Evolutionary conservation across 352 stramenopile genomes (phyloP), one percentile per base, ranked within the genome.

Genomic region (Globisporangium megalacanthum): DNA sequence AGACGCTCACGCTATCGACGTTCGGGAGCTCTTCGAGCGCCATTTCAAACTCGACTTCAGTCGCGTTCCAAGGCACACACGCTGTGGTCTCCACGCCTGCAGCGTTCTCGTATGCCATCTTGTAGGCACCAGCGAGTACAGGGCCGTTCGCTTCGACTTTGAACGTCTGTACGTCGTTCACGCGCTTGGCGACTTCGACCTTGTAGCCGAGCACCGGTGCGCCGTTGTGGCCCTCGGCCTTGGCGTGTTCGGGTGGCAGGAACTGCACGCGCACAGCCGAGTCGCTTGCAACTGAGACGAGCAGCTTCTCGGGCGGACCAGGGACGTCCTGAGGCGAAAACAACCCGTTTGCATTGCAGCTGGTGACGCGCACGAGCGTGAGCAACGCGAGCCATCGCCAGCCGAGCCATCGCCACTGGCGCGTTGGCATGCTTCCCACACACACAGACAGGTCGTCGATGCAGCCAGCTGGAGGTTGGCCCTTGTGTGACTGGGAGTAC

Each of bases 171-270:
- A 90, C 83, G 13, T 84, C 73, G 48, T 88, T 61, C 37, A 93
- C 70, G 42, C 77, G 78, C n/a, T 62, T 67, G 6, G 83, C 81
- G 36, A 93, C 61, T 42, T 93, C 81, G 53, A 93, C 75, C 47
- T 83, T 87, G 66, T 93, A 93, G 0, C 81, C 81, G 11, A 93
- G 61, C 45, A 93, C 78, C 1, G 81, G 81, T 1, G 79, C 77
- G 19, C 79, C 79, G 56, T 88, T 87, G 60, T 80, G 75, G 35
- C 77, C 77, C 56, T 91, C 81, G 41, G 76, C 74, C 50, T 84
- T 92, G 51, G 69, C 69, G 14, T 73, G 60, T 47, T 74, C 64
- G 0, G 82, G 79, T 15, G 77, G 73, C 20, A 78, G 55, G 50
- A 90, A 82, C 68, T 90, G 78, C 39, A 90, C 70, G 39, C 58